Evolutionary conservation across 2,329 filamentous ascomycete species (phyloP), one percentile per base, ranked within the genome.

Genomic region (Byssoonygena ceratinophila): DNA sequence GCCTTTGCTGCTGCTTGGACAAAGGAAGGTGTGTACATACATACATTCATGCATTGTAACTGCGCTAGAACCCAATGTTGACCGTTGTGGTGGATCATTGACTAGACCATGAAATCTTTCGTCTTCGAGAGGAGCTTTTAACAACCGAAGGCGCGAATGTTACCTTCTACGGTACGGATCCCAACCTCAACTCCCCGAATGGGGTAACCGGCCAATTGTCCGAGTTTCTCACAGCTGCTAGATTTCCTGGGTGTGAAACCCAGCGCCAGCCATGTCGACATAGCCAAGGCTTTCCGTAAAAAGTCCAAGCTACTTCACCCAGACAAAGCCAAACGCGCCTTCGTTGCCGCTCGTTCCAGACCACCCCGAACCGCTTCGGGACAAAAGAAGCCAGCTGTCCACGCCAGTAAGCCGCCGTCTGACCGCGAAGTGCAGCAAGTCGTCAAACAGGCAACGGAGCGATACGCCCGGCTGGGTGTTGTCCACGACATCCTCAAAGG

Each of bases 91-190:
- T 31, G 39, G 14, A 7, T 12, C 2, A 32, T 27, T 8, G 39
- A 57, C 31, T 63, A 94, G 92, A 98, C 72, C 88, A 94, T 66
- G 92, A 98, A 73, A 97, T 98, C 74, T 98, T 98, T 75, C 86
- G 89, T 62, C 78, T 98, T 57, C 84, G 84, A 64, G 89, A 96
- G 72, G 92, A 97, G 68, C 80, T 98, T 52, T 74, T 79, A 55
- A 72, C 80, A 41, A 75, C 82, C 59, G 87, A 96, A 68, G 89
- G 92, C 54, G 64, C 76, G 48, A 83, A 86, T 57, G 78, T 87
- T 55, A 92, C 87, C 61, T 98, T 98, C 72, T 98, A 98, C 79
- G 76, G 74, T 76, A 66, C n/a, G 57, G 44, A 18, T n/a, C 27
- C 40, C 31, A 14, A 16, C 32, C 40, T 31, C 5, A 7, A 16